phyloP scores from a whole-genome alignment of 805 yeast genomes.

The Scheffersomyces coipomensis region DNA sequence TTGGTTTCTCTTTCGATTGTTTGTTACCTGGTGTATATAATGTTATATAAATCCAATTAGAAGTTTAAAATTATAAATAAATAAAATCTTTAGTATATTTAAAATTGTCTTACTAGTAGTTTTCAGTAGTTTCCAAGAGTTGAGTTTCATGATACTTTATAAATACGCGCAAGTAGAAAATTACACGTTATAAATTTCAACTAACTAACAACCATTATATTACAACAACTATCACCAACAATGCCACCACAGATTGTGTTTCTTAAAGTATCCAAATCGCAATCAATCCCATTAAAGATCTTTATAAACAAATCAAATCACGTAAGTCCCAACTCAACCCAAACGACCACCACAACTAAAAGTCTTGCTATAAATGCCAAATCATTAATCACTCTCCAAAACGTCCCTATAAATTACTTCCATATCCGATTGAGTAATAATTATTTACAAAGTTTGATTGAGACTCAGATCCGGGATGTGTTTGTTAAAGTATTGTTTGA shows the following conservation, averaged over 20 bases:
- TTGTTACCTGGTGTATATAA: too few relatives aligned
- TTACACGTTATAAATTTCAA: background rate
- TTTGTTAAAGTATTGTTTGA: background rate
- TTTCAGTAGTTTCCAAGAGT: too few relatives aligned
- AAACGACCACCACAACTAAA: background rate
- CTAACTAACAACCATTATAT: too few relatives aligned
- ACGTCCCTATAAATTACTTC: slow-evolving; percentile 2
- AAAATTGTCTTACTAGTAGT: background rate
- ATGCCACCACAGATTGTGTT: slow-evolving; percentile 14
- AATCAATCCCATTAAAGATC: slow-evolving; percentile 9
- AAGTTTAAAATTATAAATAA: too few relatives aligned
- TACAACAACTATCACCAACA: too few relatives aligned
- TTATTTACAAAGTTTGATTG: slow-evolving; percentile 4
- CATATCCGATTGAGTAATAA: slow-evolving; percentile 9
- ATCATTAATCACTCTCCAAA: slow-evolving; percentile 9
- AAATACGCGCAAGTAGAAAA: too few relatives aligned
- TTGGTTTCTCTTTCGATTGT: too few relatives aligned
- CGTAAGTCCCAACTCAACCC: background rate
- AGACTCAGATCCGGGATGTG: background rate
- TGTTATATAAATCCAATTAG: too few relatives aligned
- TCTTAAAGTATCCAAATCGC: slow-evolving; percentile 4
- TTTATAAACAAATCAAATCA: slow-evolving; percentile 7
- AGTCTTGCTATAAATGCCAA: slow-evolving; percentile 9
- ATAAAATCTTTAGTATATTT: too few relatives aligned
- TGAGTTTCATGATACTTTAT: background rate